A percentile compares a stretch with the other conserved stretches of the same genome.
These are phyloP conservation scores for Phalaenopsis hybrid DNA, from an alignment of 116 monocot species.

Conservation along the genomic window DNA sequence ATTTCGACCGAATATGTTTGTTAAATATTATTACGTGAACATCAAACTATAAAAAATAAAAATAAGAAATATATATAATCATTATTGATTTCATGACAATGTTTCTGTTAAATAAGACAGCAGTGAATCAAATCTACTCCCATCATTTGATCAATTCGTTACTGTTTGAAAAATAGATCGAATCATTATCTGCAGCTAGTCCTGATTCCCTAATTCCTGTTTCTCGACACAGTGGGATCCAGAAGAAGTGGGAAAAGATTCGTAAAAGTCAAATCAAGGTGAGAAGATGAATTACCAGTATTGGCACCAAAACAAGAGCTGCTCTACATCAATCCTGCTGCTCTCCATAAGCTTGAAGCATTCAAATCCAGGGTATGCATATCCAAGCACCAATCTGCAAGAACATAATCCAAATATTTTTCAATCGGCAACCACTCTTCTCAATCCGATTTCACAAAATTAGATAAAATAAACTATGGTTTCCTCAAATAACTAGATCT, in stretches of 20 bases:
- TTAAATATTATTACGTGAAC: too few relatives aligned
- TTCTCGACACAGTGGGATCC: neutral
- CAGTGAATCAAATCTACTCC: too few relatives aligned
- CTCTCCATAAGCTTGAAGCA: conserved; percentile 72
- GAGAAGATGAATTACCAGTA: conserved; percentile 32
- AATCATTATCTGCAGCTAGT: neutral
- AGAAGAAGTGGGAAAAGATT: neutral
- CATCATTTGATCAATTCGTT: too few relatives aligned
- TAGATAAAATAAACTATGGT: neutral
- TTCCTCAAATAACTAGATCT: neutral
- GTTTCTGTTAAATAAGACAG: too few relatives aligned
- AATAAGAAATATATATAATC: too few relatives aligned
- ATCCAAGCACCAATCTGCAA: conserved; percentile 61
- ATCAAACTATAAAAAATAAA: too few relatives aligned
- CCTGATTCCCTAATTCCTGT: neutral
- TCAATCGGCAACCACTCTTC: neutral
- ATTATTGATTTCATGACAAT: too few relatives aligned
- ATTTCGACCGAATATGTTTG: too few relatives aligned
- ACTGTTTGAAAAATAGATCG: too few relatives aligned
- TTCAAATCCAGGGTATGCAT: conserved; percentile 71
- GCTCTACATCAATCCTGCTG: conserved; percentile 20
- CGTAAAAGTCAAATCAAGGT: neutral
- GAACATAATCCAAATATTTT: neutral
- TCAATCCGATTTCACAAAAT: neutral
- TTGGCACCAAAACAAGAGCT: conserved; percentile 55